Evolutionary conservation across 352 stramenopile genomes (phyloP).

Genomic region (Globisporangium irregulare): DNA sequence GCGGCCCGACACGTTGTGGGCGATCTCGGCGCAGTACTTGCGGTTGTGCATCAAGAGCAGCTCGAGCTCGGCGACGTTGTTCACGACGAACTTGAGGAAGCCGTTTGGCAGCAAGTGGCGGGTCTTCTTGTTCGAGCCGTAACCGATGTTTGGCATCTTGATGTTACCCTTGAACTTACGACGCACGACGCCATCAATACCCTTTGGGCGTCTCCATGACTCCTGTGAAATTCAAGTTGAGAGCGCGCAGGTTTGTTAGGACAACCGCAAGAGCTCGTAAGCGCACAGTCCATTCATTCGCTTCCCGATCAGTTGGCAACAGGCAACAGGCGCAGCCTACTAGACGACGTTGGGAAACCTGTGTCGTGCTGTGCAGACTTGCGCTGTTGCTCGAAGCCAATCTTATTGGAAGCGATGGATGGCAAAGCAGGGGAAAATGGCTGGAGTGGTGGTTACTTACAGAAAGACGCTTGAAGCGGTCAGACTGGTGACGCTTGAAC

Average conservation of each 20-base stretch:
- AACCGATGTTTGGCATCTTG: conserved; percentile 98
- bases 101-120: conserved; percentile 97
- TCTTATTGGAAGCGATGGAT: not conserved
- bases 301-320: not conserved
- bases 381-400: not conserved
- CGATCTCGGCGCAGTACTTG: conserved; percentile 99
- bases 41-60: conserved; percentile 93
- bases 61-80: conserved; percentile 98
- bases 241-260: not conserved
- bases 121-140: conserved; percentile 99
- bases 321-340: not conserved
- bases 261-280: not conserved
- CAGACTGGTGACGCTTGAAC: conserved; percentile 98
- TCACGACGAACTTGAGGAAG: conserved; percentile 99
- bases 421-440: not conserved
- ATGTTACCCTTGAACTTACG: conserved; percentile 99
- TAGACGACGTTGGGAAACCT: not conserved
- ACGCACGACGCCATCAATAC: conserved; percentile 99
- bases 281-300: not conserved
- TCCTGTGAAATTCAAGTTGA: conserved; percentile 33
- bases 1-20: conserved; percentile 95
- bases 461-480: conserved; percentile 98
- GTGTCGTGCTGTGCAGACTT: not conserved
- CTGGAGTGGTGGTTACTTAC: conserved; percentile 44
- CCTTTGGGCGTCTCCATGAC: conserved; percentile 98